Base-by-base conservation (phyloP, 2,329 filamentous ascomycete genomes). In the Raffaelea arxii region DNA sequence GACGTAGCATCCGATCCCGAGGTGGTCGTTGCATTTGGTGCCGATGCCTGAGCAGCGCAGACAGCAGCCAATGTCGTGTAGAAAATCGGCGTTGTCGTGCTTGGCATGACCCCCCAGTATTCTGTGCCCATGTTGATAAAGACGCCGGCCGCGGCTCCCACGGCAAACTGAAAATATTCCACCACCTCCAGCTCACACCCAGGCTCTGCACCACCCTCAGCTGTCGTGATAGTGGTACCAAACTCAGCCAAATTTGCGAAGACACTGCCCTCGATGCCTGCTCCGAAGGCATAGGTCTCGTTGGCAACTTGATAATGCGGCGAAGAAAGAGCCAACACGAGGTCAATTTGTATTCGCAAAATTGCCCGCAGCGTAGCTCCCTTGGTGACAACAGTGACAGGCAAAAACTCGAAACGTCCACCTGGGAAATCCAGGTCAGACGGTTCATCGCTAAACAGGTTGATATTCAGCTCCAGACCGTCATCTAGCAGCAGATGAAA, bases 401-500 rank as follows among this genome's bases (percentile, higher is more conserved):
- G 75, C 1, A 80, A 65, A 47, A 78, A 77, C 47, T 78, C 73
- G 49, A 78, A 78, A 14, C 66, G 57, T 1, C 70, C 75, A 6
- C 73, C 73, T 4, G 71, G 68, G 39, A 76, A 65, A 3, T 57
- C 62, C 7, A 78, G 59, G 1, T 62, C 60, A 0, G 73, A 69
- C 1, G 78, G 62, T 7, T 73, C 63, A 3, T 68, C 59, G 22
- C 65, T 62, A 41, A 80, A 79, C 23, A 80, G 55, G 1, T 66
- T 60, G 16, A 80, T 64, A 1, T 72, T 62, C 21, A 80, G 59
- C 0, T 58, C 57, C 1, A 75, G 55, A 0, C 68, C 68, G 38
- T 78, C 70, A 4, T 79, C 69, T 0, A 79, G 58, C 44, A 68
- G 66, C 45, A 80, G 63, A 51, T 80, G 76, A 27, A 81, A 70